Conservation (phyloP, 164 flowering plant species). For the Cinnamomum chago region DNA sequence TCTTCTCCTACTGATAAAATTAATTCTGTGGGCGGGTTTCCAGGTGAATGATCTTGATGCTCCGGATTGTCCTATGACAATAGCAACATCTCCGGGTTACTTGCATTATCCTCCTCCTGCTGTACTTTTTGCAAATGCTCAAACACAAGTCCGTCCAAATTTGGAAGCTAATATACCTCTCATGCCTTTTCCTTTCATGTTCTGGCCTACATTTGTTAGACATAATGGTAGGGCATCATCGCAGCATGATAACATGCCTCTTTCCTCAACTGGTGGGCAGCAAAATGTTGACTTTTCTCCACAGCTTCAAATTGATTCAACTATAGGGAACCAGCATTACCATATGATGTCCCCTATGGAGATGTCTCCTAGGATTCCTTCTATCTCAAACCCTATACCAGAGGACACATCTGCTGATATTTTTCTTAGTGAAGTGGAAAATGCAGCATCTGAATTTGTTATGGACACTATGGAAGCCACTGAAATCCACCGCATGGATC, state of each 20-base stretch:
- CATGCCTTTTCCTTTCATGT: constrained; percentile 50
- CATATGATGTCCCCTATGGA: constrained; percentile 59
- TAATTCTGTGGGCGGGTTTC: constrained; percentile 16
- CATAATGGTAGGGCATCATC: constrained; percentile 38
- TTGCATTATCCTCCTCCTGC: constrained; percentile 84
- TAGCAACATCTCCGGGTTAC: constrained; percentile 79
- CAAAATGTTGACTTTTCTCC: constrained; percentile 47
- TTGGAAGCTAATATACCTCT: constrained; percentile 44
- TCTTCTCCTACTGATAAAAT: constrained; percentile 8
- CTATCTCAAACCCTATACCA: constrained; percentile 32
- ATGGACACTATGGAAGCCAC: constrained; percentile 43
- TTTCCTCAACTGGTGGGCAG: constrained; percentile 29
- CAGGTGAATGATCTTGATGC: constrained; percentile 93
- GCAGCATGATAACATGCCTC: constrained; percentile 32
- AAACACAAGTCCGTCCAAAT: constrained; percentile 36
- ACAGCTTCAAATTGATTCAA: constrained; percentile 48
- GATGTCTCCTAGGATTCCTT: constrained; percentile 23
- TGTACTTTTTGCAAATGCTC: constrained; percentile 66
- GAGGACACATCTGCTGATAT: constrained; percentile 30
- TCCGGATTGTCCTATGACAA: constrained; percentile 77
- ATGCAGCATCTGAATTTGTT: constrained; percentile 34
- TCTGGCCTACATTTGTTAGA: constrained; percentile 57
- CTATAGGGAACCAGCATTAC: constrained; percentile 54
- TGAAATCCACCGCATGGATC: constrained; percentile 37
- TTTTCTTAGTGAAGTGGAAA: constrained; percentile 33